Percentiles rank a stretch among this genome's conserved stretches.
Conservation (phyloP, 192 early-diverging fungal species). For the Pilobolus umbonatus region DNA sequence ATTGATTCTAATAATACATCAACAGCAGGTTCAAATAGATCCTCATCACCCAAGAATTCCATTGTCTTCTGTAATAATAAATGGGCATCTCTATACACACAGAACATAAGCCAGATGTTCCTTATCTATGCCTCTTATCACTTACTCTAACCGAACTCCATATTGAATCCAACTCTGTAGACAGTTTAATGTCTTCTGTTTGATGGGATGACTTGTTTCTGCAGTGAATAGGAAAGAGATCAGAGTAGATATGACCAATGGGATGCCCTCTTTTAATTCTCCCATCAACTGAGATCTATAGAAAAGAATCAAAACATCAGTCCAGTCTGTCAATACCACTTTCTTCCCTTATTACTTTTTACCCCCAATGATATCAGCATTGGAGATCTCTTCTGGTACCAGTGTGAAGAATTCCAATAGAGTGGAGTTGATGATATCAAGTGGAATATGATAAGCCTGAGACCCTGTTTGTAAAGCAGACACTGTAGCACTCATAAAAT, state of each 20-base stretch:
- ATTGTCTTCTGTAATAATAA: conserved; percentile 39
- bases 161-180: conserved; percentile 55
- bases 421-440: conserved; percentile 30
- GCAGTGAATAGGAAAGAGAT: conserved; percentile 13
- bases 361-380: conserved; percentile 39
- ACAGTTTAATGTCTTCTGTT: conserved; percentile 45
- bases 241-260: conserved; percentile 24
- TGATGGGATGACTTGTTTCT: conserved; percentile 21
- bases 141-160: conserved; percentile 50
- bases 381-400: conserved; percentile 50
- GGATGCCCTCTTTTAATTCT: conserved; percentile 24
- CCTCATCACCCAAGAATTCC: conserved; percentile 36
- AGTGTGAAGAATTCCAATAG: conserved; percentile 50
- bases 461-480: conserved; percentile 33
- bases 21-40: conserved; percentile 43
- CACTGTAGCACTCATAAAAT: conserved; percentile 43
- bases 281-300: conserved; percentile 30
- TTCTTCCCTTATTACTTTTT: conserved; percentile 34
- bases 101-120: neutral
- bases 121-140: neutral
- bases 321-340: neutral
- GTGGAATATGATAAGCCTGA: conserved; percentile 11
- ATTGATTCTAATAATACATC: conserved; percentile 53
- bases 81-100: conserved; percentile 31
- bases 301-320: too few species aligned